Conservation (phyloP, 345 rosid genomes). For the Trapa bicornis region DNA sequence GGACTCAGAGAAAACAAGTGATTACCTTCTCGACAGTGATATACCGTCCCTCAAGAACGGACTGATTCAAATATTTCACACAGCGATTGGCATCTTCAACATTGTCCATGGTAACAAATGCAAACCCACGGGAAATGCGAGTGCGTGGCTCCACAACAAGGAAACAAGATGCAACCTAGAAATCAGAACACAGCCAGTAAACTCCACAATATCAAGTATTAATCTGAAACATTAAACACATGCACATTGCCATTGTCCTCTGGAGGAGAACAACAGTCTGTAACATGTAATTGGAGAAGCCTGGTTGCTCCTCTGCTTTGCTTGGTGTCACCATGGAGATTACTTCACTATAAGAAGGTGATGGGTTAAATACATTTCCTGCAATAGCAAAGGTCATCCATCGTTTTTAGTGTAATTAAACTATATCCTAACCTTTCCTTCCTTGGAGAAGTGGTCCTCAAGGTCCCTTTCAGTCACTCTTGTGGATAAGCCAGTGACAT, state of each 20-base stretch:
- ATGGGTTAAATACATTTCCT: no score
- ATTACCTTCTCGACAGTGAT: slow-evolving; percentile 97
- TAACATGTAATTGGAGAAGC: no score
- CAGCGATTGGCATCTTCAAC: slow-evolving; percentile 81
- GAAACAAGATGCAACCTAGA: slow-evolving; percentile 75
- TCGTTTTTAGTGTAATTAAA: neutral
- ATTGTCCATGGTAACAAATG: slow-evolving; percentile 74
- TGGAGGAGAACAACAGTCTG: no score
- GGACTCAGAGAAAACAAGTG: neutral
- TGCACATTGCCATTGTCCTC: no score
- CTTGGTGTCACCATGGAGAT: no score
- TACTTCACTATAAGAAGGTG: no score
- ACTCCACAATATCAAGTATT: no score
- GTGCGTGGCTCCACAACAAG: slow-evolving; percentile 96
- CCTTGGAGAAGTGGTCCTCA: slow-evolving; percentile 88
- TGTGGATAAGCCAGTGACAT: slow-evolving; percentile 90
- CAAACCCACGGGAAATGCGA: slow-evolving; percentile 91
- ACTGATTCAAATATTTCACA: slow-evolving; percentile 89
- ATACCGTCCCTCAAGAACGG: slow-evolving; percentile 87
- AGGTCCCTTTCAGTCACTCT: slow-evolving; percentile 85
- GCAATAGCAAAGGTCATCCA: no score
- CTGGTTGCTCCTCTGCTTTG: no score
- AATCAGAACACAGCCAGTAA: neutral
- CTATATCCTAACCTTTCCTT: slow-evolving; percentile 66
- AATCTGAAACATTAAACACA: no score